These are phyloP conservation scores for Malania oleifera DNA, from an alignment of 164 flowering plant genomes.

Conservation along the genomic window DNA sequence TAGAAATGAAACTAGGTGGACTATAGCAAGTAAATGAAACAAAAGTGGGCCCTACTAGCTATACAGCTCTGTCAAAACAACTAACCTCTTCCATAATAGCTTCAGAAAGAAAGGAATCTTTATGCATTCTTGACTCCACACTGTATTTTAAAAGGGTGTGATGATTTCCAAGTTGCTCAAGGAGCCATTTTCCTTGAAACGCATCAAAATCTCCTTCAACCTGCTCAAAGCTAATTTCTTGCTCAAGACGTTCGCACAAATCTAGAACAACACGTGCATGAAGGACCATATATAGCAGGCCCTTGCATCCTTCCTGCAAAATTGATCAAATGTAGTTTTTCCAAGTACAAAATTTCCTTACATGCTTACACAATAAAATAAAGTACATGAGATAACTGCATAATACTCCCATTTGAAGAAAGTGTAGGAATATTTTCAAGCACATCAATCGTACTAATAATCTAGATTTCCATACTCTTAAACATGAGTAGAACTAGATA, in stretches of 20 bases:
- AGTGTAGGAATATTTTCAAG: no score
- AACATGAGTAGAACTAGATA: no score
- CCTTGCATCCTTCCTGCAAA: constrained; percentile 97
- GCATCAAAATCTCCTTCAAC: constrained; percentile 96
- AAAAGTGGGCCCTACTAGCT: no score
- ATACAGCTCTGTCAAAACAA: neutral
- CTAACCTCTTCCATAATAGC: constrained; percentile 95
- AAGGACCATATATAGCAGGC: constrained; percentile 89
- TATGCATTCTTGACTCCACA: constrained; percentile 89
- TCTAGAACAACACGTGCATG: constrained; percentile 97
- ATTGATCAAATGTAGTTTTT: no score
- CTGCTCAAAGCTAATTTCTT: constrained; percentile 85
- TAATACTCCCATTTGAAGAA: no score
- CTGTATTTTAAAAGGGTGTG: constrained; percentile 79
- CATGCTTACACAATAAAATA: no score
- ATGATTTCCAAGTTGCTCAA: constrained; percentile 89
- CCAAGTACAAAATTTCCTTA: neutral
- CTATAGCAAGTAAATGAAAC: no score
- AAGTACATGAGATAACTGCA: no score
- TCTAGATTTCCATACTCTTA: no score
- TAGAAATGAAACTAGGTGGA: no score
- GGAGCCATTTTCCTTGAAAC: constrained; percentile 80
- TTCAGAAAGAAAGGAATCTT: constrained; percentile 81
- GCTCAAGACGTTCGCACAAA: constrained; percentile 71
- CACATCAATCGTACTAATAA: no score